phyloP scores from a whole-genome alignment of 2,329 filamentous ascomycete species.

The Fusarium haematococcum region DNA sequence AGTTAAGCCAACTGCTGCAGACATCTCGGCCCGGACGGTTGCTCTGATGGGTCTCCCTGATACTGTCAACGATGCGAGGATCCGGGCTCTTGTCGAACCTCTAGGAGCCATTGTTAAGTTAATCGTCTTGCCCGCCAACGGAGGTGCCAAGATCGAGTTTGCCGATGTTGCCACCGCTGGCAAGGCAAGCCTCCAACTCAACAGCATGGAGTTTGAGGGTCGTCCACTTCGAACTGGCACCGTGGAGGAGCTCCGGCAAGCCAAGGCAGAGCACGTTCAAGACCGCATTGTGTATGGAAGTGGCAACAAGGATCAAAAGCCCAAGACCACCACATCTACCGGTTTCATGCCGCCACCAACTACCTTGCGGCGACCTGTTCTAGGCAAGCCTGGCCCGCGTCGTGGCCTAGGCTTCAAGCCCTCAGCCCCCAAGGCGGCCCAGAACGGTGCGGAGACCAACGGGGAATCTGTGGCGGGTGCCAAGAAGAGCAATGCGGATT shows the following conservation, averaged over 20 bases:
- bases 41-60: slow-evolving; percentile 89
- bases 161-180: slow-evolving; percentile 76
- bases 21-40: slow-evolving; percentile 76
- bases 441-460: slow-evolving; percentile 39
- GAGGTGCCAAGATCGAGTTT: slow-evolving; percentile 89
- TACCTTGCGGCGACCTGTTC: slow-evolving; percentile 55
- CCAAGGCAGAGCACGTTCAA: slow-evolving; percentile 56
- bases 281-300: slow-evolving; percentile 47
- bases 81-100: slow-evolving; percentile 78
- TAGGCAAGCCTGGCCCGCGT: slow-evolving; percentile 56
- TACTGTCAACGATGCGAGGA: slow-evolving; percentile 88
- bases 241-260: slow-evolving; percentile 65
- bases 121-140: slow-evolving; percentile 82
- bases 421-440: slow-evolving; percentile 32
- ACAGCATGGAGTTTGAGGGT: slow-evolving; percentile 66
- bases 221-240: slow-evolving; percentile 66
- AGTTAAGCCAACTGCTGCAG: slow-evolving; percentile 55
- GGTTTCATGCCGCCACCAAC: slow-evolving; percentile 59
- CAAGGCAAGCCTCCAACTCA: slow-evolving; percentile 72
- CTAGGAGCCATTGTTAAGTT: slow-evolving; percentile 81
- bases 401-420: slow-evolving; percentile 58
- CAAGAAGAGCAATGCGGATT: slow-evolving; percentile 68
- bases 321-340: slow-evolving; percentile 30
- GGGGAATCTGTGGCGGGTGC: slow-evolving; percentile 45
- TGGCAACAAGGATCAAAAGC: slow-evolving; percentile 45